phyloP scores from a whole-genome alignment of 306 rosid genomes.

The Chamaecrista fasciculata region DNA sequence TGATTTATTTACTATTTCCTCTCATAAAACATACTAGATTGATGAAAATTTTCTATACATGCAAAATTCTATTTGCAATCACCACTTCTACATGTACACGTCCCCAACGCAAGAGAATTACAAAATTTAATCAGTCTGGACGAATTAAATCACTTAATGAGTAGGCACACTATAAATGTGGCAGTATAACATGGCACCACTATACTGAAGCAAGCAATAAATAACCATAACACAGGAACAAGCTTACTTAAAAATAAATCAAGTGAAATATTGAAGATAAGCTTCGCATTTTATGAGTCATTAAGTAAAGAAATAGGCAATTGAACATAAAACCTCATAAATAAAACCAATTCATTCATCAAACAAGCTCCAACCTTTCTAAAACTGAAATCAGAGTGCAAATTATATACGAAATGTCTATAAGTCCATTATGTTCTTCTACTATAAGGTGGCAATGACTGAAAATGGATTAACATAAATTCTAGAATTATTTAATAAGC shows the following conservation, averaged over 20 bases:
- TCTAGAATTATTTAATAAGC: not conserved
- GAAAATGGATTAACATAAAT: not conserved
- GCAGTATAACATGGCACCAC: not conserved
- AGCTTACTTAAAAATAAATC: not conserved
- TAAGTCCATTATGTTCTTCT: not conserved
- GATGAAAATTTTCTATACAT: not conserved
- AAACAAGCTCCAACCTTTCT: conserved; percentile 12
- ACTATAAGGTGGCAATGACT: not conserved
- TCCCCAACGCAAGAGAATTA: not conserved
- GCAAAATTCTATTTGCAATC: not conserved
- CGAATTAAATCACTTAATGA: not conserved
- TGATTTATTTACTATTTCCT: not conserved
- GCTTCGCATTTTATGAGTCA: not conserved
- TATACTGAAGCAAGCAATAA: not conserved
- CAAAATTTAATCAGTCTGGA: not conserved
- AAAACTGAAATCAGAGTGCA: not conserved
- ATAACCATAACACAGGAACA: conserved; percentile 12
- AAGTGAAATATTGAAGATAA: not conserved
- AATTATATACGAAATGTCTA: not conserved
- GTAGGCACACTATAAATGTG: not conserved
- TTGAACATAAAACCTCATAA: not conserved
- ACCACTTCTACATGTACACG: not conserved
- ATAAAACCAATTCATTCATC: not conserved
- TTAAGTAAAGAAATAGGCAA: not conserved
- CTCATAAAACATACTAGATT: not conserved